phyloP scores from a whole-genome alignment of 2,329 filamentous ascomycete species.

The Bipolaris oryzae region DNA sequence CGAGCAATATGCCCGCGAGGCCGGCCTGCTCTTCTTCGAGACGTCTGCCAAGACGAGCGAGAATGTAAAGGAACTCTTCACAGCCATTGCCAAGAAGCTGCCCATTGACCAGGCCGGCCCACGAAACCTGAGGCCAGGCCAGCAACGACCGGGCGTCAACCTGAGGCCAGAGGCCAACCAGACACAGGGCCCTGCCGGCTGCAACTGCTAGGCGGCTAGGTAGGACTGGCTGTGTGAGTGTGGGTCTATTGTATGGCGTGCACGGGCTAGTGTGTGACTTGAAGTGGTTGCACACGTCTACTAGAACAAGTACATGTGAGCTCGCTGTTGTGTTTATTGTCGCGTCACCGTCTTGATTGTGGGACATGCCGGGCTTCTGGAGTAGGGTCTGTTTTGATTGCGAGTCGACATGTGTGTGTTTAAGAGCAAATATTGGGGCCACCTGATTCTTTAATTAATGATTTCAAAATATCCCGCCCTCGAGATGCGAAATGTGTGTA shows the following conservation, averaged over 20 bases:
- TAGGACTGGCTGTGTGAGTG: conserved; percentile 10
- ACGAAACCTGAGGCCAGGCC: conserved; percentile 71
- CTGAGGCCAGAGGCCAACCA: conserved; percentile 65
- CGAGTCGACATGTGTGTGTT: conserved; percentile 7
- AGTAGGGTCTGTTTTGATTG: conserved; percentile 8
- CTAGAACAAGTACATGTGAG: background rate
- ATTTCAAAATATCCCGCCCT: conserved; percentile 4
- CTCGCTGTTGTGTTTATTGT: background rate
- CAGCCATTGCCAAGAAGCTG: conserved; percentile 95
- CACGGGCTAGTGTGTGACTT: background rate
- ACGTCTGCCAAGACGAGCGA: conserved; percentile 97
- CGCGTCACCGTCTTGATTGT: conserved; percentile 7
- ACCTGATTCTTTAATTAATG: conserved; percentile 16
- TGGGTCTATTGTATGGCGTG: conserved; percentile 7
- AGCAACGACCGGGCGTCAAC: conserved; percentile 69
- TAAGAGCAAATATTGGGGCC: conserved; percentile 12
- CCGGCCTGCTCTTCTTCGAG: conserved; percentile 95
- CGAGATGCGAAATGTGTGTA: background rate
- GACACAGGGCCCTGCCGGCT: conserved; percentile 64
- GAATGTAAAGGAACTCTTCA: conserved; percentile 95
- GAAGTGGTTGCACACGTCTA: background rate
- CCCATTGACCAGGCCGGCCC: conserved; percentile 96
- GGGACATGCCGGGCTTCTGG: conserved; percentile 10
- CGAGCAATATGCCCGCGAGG: conserved; percentile 92
- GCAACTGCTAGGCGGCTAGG: conserved; percentile 63